Conservation (phyloP, 345 rosid species). For the Aquilaria malaccensis region DNA sequence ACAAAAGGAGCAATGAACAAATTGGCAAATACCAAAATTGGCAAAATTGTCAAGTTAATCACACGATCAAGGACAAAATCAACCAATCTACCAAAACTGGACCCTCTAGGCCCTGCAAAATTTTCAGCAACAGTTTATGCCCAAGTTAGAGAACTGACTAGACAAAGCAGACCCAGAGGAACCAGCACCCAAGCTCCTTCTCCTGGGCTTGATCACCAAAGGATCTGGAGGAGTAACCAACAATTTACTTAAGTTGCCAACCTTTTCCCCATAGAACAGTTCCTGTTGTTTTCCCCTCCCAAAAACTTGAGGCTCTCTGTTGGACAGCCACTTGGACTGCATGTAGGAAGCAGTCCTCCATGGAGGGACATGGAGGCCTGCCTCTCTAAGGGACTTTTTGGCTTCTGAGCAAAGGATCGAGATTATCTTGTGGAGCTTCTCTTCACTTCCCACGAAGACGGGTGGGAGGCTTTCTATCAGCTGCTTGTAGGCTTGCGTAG, state of each 20-base stretch:
- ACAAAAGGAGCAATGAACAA: not conserved
- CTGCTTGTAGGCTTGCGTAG: constrained; percentile 32
- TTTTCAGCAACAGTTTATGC: constrained; percentile 40
- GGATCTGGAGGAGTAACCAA: constrained; percentile 21
- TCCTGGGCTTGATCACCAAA: constrained; percentile 14
- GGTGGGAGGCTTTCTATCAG: constrained; percentile 36
- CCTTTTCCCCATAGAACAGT: not conserved
- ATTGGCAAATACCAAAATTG: not conserved
- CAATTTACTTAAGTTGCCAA: constrained; percentile 3
- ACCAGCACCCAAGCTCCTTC: constrained; percentile 13
- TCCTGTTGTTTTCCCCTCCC: not conserved
- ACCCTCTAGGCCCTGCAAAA: constrained; percentile 4
- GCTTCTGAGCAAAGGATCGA: constrained; percentile 43
- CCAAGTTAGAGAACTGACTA: constrained; percentile 33
- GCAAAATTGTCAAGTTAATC: not conserved
- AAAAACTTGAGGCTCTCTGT: not conserved
- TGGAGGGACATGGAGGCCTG: constrained; percentile 53
- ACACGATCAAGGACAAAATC: not conserved
- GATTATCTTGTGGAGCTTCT: constrained; percentile 29
- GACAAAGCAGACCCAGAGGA: constrained; percentile 35
- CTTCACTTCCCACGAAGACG: constrained; percentile 38
- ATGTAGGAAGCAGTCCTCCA: constrained; percentile 49
- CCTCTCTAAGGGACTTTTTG: constrained; percentile 36
- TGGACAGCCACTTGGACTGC: constrained; percentile 45
- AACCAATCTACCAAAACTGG: constrained; percentile 10